Conservation (phyloP, 2,329 filamentous ascomycete genomes). For the Penicillium olsonii region DNA sequence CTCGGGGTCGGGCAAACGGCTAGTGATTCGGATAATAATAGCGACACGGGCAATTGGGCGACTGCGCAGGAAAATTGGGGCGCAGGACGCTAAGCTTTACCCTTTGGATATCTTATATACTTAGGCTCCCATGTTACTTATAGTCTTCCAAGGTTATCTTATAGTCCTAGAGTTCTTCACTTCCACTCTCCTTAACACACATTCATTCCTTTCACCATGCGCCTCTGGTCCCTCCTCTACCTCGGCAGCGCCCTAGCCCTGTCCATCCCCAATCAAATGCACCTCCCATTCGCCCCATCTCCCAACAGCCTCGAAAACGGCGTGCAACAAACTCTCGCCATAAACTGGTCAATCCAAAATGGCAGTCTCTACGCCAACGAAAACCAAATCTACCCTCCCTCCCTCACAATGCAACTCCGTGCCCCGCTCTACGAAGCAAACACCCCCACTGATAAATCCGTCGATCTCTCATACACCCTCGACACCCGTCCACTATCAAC, state of each 20-base stretch:
- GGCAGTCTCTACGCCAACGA: slow-evolving; percentile 31
- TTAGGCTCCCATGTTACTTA: background rate
- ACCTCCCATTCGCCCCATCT: slow-evolving; percentile 22
- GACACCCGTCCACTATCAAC: slow-evolving; percentile 25
- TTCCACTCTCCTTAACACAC: background rate
- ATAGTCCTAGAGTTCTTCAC: too few species aligned
- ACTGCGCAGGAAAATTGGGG: background rate
- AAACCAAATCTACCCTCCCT: slow-evolving; percentile 30
- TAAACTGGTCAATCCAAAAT: slow-evolving; percentile 31
- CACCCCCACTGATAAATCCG: slow-evolving; percentile 10
- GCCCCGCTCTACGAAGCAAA: slow-evolving; percentile 22
- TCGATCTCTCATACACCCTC: slow-evolving; percentile 26
- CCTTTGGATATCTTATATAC: too few species aligned
- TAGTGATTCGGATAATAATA: background rate
- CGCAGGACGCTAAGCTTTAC: background rate
- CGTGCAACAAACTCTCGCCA: slow-evolving; percentile 17
- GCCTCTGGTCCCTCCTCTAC: slow-evolving; percentile 13
- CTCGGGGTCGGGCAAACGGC: background rate
- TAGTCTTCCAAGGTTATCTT: background rate
- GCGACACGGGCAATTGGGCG: background rate
- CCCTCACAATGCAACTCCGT: slow-evolving; percentile 28
- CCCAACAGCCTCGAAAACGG: background rate
- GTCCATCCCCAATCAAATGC: slow-evolving; percentile 16
- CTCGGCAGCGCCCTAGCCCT: slow-evolving; percentile 17
- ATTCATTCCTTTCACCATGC: slow-evolving; percentile 13